phyloP scores from a whole-genome alignment of 2,329 filamentous ascomycete genomes.

The Pseudocercospora crystallina region DNA sequence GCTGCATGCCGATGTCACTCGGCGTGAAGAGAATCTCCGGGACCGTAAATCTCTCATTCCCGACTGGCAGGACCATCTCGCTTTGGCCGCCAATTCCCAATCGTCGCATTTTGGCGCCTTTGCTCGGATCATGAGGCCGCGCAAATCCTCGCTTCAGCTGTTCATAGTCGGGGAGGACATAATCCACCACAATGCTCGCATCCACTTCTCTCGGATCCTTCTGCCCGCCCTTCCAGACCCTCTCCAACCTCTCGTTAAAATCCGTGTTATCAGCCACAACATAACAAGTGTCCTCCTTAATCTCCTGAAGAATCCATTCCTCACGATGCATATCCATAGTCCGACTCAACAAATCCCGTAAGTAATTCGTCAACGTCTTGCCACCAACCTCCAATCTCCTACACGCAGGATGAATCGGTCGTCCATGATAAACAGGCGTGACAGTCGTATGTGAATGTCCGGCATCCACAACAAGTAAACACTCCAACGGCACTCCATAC shows the following conservation, averaged over 20 bases:
- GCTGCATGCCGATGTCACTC: slow-evolving; percentile 77
- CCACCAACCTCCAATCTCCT: slow-evolving; percentile 87
- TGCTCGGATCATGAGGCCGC: slow-evolving; percentile 71
- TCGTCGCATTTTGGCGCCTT: slow-evolving; percentile 54
- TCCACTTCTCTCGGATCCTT: slow-evolving; percentile 54
- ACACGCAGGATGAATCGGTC: slow-evolving; percentile 75
- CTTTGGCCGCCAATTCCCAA: slow-evolving; percentile 48
- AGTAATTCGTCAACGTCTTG: slow-evolving; percentile 88
- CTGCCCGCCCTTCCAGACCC: slow-evolving; percentile 75
- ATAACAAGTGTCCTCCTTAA: slow-evolving; percentile 88
- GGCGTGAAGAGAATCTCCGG: slow-evolving; percentile 90
- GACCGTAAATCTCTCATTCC: slow-evolving; percentile 87
- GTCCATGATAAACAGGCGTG: slow-evolving; percentile 79
- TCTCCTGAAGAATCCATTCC: slow-evolving; percentile 88
- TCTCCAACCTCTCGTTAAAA: slow-evolving; percentile 75
- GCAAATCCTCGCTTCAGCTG: slow-evolving; percentile 65
- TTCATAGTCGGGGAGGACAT: slow-evolving; percentile 82
- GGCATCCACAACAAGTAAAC: slow-evolving; percentile 83
- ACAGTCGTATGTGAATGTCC: slow-evolving; percentile 93
- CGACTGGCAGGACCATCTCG: slow-evolving; percentile 82
- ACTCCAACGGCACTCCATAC: slow-evolving; percentile 30
- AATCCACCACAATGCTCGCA: slow-evolving; percentile 73
- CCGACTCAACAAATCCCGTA: slow-evolving; percentile 85
- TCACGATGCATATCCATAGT: slow-evolving; percentile 97
- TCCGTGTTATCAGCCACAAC: slow-evolving; percentile 44